Percentiles rank a stretch among this genome's conserved stretches.
Evolutionary conservation across 1,284 basidiomycete genomes (phyloP).

Genomic region (Paramarasmius palmivorus): DNA sequence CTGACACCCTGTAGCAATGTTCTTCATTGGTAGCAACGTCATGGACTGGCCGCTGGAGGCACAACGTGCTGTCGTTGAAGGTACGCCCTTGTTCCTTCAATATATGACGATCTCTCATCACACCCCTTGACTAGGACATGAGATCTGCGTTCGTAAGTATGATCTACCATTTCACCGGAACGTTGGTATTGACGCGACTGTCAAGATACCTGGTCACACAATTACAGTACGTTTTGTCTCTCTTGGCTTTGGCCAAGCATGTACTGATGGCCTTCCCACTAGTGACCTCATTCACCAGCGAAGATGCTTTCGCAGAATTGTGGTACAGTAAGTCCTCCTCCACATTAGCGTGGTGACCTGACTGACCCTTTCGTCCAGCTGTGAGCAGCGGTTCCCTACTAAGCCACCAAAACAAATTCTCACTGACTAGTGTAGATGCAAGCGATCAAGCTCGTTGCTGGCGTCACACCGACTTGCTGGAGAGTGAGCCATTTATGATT

Average conservation of each 20-base stretch:
- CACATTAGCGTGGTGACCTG: not conserved
- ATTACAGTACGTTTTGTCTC: conserved; percentile 34
- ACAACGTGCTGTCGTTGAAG: conserved; percentile 60
- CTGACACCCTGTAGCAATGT: conserved; percentile 47
- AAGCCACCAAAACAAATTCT: too few species aligned
- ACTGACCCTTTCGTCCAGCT: not conserved
- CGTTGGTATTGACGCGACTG: not conserved
- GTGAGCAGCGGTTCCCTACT: not conserved
- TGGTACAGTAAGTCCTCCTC: conserved; percentile 58
- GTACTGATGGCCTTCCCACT: not conserved
- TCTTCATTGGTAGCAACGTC: conserved; percentile 80
- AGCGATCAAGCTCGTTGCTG: conserved; percentile 50
- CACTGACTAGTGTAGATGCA: conserved; percentile 36
- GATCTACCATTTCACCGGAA: not conserved
- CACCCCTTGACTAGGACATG: conserved; percentile 44
- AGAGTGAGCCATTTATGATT: conserved; percentile 35
- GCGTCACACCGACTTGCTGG: conserved; percentile 72
- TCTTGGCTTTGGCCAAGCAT: not conserved
- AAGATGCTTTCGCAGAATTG: conserved; percentile 79
- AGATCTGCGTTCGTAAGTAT: conserved; percentile 58
- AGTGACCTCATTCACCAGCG: conserved; percentile 73
- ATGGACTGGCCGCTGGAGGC: conserved; percentile 74
- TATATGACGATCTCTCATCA: not conserved
- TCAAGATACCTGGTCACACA: conserved; percentile 60
- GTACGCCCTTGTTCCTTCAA: conserved; percentile 20